Base-by-base conservation (phyloP, 2,329 filamentous ascomycete genomes). In the Tolypocladium tundrense region DNA sequence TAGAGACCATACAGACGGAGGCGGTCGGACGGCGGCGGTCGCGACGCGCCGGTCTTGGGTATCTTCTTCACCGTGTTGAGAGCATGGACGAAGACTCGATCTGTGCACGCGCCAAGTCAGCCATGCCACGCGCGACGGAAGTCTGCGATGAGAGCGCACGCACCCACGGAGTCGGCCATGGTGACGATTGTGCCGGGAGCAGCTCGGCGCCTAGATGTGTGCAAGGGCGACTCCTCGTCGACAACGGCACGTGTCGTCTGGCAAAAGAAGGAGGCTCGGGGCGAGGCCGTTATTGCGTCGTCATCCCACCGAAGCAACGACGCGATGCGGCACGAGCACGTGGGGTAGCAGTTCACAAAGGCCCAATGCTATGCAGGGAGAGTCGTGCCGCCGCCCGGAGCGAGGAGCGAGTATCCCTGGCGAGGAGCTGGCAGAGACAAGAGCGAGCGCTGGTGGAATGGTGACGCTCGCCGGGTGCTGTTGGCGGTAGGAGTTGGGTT, bases 11-110 rank as follows among this genome's bases (percentile, higher is more conserved):
- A 99, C 61, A 99, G 88, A 59, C 89, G 88, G 65, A 99, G 80
- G 59, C 94, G 88, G 69, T 95, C 92, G 60, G 82, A 79, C 2
- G 91, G 84, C 53, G 94, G 94, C 52, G 94, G 94, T 61, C 94
- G 88, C 62, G 90, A 86, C 56, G 91, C 91, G 62, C 94, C 93
- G 21, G 92, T 96, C 69, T 94, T 93, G 66, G 90, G 90, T 66
- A 99, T 95, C 75, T 95, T 95, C 75, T 97, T 97, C 68, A 99
- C 93, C 31, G 94, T 97, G 77, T 96, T 97, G 74, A 99, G 88
- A 64, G 94, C 94, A 84, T 99, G 93, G 72, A 95, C 93, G 74
- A 99, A 99, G 70, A 99, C 94, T 75, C 94, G 88, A 78, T 99
- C 94, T 97, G 66, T 50, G 45, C 57, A 40, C 11, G 37, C 43